Percentiles rank a stretch among this genome's conserved stretches.
phyloP scores from a whole-genome alignment of 106 monocot genomes.

The Phalaenopsis equestris region DNA sequence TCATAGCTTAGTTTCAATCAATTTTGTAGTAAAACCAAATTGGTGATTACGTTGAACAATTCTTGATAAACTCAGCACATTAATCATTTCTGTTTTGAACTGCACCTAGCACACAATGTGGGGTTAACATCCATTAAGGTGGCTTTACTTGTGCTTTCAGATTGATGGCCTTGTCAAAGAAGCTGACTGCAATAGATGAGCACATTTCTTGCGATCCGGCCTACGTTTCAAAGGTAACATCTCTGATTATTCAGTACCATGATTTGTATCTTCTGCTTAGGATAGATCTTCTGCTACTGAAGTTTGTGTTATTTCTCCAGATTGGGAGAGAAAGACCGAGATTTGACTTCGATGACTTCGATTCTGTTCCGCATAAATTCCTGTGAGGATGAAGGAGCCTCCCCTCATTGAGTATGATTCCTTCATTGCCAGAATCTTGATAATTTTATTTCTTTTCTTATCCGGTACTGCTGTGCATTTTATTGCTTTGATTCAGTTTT shows the following conservation, averaged over 20 bases:
- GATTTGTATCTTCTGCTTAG: not conserved
- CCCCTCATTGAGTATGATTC: no score
- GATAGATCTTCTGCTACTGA: not conserved
- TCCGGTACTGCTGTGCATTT: no score
- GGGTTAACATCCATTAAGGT: not conserved
- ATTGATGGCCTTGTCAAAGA: conserved; percentile 78
- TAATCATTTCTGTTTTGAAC: no score
- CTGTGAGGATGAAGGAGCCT: conserved; percentile 22
- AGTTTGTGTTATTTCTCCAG: conserved; percentile 22
- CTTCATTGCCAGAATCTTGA: no score
- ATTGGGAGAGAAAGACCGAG: conserved; percentile 60
- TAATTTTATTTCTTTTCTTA: no score
- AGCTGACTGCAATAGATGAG: conserved; percentile 64
- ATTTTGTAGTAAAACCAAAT: no score
- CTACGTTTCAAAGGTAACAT: conserved; percentile 63
- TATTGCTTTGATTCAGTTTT: no score
- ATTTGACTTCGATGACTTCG: conserved; percentile 86
- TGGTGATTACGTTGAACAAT: no score
- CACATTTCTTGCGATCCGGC: conserved; percentile 80
- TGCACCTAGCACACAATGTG: no score
- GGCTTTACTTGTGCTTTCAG: conserved; percentile 17
- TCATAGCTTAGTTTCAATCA: no score
- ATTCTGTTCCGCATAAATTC: conserved; percentile 70
- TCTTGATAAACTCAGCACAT: no score
- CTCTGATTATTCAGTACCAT: not conserved